Conservation (phyloP, 1,284 basidiomycete genomes). For the Leccinum griseonigrum region DNA sequence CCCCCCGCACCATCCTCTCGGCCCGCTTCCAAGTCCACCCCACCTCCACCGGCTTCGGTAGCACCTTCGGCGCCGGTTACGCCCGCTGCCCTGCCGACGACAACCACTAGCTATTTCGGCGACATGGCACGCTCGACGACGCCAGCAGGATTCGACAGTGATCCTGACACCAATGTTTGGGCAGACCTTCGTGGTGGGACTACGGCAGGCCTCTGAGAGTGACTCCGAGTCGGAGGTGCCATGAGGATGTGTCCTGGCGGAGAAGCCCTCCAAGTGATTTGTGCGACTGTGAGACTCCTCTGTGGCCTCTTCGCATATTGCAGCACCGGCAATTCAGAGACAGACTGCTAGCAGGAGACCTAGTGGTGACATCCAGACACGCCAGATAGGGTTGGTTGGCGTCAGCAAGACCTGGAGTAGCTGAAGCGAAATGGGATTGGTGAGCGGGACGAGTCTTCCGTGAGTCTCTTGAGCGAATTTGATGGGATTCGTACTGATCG, state of each 20-base stretch:
- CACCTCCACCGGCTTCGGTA: slow-evolving; percentile 10
- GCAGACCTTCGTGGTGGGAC: slow-evolving; percentile 16
- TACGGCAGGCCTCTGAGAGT: slow-evolving; percentile 14
- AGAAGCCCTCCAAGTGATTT: slow-evolving; percentile 25
- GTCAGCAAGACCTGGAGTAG: slow-evolving; percentile 33
- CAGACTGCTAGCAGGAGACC: slow-evolving; percentile 25
- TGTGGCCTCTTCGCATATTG: slow-evolving; percentile 24
- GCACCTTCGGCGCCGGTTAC: slow-evolving; percentile 20
- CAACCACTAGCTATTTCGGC: slow-evolving; percentile 21
- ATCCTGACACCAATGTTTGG: slow-evolving; percentile 30
- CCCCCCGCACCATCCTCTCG: slow-evolving; percentile 14
- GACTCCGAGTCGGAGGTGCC: slow-evolving; percentile 15
- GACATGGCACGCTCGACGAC: slow-evolving; percentile 31
- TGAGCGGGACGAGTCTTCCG: slow-evolving; percentile 15
- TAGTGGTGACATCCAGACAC: slow-evolving; percentile 23
- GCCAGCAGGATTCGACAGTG: slow-evolving; percentile 19
- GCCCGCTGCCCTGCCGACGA: slow-evolving; percentile 18
- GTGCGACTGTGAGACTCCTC: slow-evolving; percentile 27
- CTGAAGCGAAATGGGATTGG: slow-evolving; percentile 23
- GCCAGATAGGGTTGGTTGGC: slow-evolving; percentile 31
- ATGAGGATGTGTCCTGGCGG: slow-evolving; percentile 15
- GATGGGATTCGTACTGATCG: not conserved
- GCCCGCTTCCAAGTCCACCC: slow-evolving; percentile 18
- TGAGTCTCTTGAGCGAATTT: slow-evolving; percentile 13
- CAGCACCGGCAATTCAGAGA: slow-evolving; percentile 16